Percentiles rank a stretch among this genome's conserved stretches.
Evolutionary conservation across 805 yeast genomes (phyloP).

Genomic region (Candida anglica): DNA sequence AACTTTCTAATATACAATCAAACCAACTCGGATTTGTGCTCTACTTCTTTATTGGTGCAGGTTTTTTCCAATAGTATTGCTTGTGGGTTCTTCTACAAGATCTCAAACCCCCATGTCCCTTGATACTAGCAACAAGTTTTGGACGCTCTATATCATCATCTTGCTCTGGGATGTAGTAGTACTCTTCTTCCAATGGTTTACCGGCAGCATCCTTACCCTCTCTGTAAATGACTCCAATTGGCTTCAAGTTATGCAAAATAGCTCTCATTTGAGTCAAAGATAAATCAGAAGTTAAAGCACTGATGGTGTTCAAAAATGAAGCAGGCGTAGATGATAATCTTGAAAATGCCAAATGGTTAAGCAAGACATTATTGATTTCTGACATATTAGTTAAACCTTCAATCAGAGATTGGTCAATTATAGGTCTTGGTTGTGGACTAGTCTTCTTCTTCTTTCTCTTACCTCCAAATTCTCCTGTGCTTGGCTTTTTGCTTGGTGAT

Average conservation of each 20-base stretch:
- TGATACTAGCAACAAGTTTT: constrained; percentile 63
- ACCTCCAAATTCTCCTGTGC: not conserved
- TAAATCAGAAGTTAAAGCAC: constrained; percentile 48
- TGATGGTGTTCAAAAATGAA: constrained; percentile 61
- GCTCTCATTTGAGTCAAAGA: constrained; percentile 40
- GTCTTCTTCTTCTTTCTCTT: constrained; percentile 15
- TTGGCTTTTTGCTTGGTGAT: not conserved
- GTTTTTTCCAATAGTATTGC: constrained; percentile 75
- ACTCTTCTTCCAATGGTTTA: constrained; percentile 88
- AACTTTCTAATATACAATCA: no score
- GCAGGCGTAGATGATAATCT: constrained; percentile 85
- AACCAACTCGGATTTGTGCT: no score
- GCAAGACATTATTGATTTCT: constrained; percentile 60
- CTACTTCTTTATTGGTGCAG: constrained; percentile 43
- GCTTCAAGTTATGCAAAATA: constrained; percentile 42
- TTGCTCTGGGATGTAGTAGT: constrained; percentile 81
- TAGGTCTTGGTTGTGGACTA: constrained; percentile 13
- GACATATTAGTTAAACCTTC: constrained; percentile 28
- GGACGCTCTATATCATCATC: constrained; percentile 73
- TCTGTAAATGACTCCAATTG: constrained; percentile 87
- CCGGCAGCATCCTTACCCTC: constrained; percentile 97
- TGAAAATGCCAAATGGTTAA: constrained; percentile 87
- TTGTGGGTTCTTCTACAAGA: constrained; percentile 92
- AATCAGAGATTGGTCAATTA: constrained; percentile 19
- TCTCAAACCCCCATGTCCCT: constrained; percentile 78